Evolutionary conservation across 1,284 basidiomycete genomes (phyloP), one percentile per base, ranked within the genome.

Genomic region (Mycosarcoma maydis): DNA sequence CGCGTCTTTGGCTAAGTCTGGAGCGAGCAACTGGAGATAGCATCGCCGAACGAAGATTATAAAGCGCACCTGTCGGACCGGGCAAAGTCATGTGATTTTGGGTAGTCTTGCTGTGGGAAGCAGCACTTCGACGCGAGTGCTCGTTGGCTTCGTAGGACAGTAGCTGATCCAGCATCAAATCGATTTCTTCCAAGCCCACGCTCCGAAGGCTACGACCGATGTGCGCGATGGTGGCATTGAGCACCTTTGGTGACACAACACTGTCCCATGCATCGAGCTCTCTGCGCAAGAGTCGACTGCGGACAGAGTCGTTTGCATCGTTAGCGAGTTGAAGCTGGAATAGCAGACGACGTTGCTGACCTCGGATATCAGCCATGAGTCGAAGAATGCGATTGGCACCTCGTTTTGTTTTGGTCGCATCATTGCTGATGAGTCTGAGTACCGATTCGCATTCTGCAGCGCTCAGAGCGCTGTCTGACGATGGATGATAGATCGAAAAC

Each of bases 81-180:
- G 6, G 19, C 7, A 26, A 14, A 3, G 39, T 30, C 13, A 8
- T 19, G 6, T 22, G 52, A 23, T 23, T 48, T 17, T 20, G 13
- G 4, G 20, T 16, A 2, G 24, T 3, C 6, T 11, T 11, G 2
- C 20, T 16, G 17, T 22, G 45, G 1, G 14, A 19, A 14, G 37
- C 16, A 26, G 42, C 13, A 8, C 19, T n/a, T 26, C 11, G 10
- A 11, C 61, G 50, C 9, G 46, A 49, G 6, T 58, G 61, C n/a
- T 65, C 61, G 42, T 65, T 65, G 32, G 61, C 55, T 27, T 65
- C 61, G 34, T 58, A 58, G 3, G 38, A 58, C 14, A 65, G 23
- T 14, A 65, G 55, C 33, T 65, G 61, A 16, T 58, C 61, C 17
- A 65, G 29, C 13, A 65, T 24, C 41, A 54, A 50, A 24, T 65